phyloP scores from a whole-genome alignment of 805 yeast genomes.

The Kazachstania martiniae region DNA sequence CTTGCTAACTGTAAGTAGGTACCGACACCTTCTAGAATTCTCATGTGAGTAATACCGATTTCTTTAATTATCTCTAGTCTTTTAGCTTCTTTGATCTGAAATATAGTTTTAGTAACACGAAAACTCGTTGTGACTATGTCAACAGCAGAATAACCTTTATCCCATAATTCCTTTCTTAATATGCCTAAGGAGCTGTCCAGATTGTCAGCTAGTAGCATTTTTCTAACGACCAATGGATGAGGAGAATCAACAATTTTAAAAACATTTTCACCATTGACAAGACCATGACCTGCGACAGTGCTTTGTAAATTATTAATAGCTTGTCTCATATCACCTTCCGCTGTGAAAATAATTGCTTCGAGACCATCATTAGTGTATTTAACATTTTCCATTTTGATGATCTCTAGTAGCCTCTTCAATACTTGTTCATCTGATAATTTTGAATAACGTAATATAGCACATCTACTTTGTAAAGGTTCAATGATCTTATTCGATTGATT shows the following conservation, averaged over 20 bases:
- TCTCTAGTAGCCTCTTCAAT: slow-evolving; percentile 59
- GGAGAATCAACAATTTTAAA: slow-evolving; percentile 95
- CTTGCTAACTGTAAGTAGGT: slow-evolving; percentile 81
- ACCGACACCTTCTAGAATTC: slow-evolving; percentile 87
- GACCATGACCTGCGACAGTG: slow-evolving; percentile 86
- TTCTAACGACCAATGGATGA: slow-evolving; percentile 76
- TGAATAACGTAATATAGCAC: slow-evolving; percentile 84
- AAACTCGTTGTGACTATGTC: slow-evolving; percentile 89
- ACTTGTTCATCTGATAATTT: slow-evolving; percentile 80
- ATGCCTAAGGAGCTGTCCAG: slow-evolving; percentile 58
- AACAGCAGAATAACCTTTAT: slow-evolving; percentile 83
- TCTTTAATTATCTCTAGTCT: slow-evolving; percentile 72
- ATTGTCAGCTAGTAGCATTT: slow-evolving; percentile 46
- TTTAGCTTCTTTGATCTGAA: slow-evolving; percentile 53
- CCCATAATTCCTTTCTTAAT: slow-evolving; percentile 60
- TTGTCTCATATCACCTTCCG: slow-evolving; percentile 98
- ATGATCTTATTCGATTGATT: slow-evolving; percentile 90
- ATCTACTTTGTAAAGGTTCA: slow-evolving; percentile 92
- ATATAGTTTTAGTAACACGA: slow-evolving; percentile 71
- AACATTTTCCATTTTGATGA: slow-evolving; percentile 59
- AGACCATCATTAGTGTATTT: slow-evolving; percentile 81
- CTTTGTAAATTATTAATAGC: slow-evolving; percentile 91
- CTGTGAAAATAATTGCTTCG: slow-evolving; percentile 85
- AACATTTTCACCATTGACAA: slow-evolving; percentile 86
- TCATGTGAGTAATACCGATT: slow-evolving; percentile 85